Evolutionary conservation across 164 flowering plant genomes (phyloP).

Genomic region (Amborella trichopoda): DNA sequence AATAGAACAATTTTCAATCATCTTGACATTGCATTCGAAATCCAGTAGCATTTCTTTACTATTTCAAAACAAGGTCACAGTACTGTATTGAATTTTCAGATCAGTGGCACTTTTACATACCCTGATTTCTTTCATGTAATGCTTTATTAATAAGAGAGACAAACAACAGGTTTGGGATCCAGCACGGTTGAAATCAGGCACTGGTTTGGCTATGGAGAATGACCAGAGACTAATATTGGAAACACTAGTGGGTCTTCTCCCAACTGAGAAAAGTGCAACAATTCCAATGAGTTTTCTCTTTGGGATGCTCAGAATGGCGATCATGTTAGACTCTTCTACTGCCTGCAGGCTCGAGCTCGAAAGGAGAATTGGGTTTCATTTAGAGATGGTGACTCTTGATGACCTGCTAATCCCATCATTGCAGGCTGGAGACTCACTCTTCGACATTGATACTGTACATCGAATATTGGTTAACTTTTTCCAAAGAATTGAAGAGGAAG

Average conservation of each 20-base stretch:
- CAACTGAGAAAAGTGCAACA: slow-evolving; percentile 30
- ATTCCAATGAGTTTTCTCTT: slow-evolving; percentile 49
- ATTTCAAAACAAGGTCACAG: too few relatives aligned
- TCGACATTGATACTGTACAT: slow-evolving; percentile 53
- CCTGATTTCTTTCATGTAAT: too few relatives aligned
- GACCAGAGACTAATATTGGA: slow-evolving; percentile 45
- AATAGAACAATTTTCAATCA: too few relatives aligned
- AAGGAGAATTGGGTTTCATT: slow-evolving; percentile 37
- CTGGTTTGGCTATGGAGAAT: slow-evolving; percentile 15
- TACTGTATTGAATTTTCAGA: too few relatives aligned
- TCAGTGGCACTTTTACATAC: too few relatives aligned
- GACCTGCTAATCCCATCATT: slow-evolving; percentile 59
- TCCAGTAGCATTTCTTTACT: too few relatives aligned
- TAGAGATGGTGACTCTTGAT: slow-evolving; percentile 53
- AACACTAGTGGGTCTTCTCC: slow-evolving; percentile 42
- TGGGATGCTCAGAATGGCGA: slow-evolving; percentile 52
- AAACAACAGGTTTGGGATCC: slow-evolving; percentile 43
- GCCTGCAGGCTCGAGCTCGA: slow-evolving; percentile 60
- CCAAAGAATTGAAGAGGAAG: slow-evolving; percentile 48
- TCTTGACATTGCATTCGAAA: too few relatives aligned
- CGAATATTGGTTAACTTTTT: slow-evolving; percentile 50
- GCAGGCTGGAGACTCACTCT: slow-evolving; percentile 40
- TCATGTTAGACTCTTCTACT: slow-evolving; percentile 23
- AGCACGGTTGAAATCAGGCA: slow-evolving; percentile 19
- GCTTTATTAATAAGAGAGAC: too few relatives aligned